phyloP scores from a whole-genome alignment of 73 alveolate genomes.

The Paramecium biaurelia region DNA sequence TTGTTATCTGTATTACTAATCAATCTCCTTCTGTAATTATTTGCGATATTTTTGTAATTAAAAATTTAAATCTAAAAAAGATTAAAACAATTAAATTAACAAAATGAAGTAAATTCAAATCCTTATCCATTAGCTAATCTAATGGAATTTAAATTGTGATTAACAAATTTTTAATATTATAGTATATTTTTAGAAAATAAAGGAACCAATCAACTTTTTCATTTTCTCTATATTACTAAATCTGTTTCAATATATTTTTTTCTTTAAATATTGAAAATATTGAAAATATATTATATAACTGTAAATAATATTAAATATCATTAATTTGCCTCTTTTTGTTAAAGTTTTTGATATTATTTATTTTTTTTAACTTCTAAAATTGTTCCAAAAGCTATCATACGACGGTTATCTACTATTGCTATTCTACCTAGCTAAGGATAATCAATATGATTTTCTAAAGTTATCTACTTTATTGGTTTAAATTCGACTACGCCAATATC shows the following conservation, averaged over 20 bases:
- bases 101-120: neutral
- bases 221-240: too few species aligned
- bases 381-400: neutral
- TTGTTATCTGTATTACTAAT: neutral
- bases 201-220: too few species aligned
- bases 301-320: neutral
- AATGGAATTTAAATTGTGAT: neutral
- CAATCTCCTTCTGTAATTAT: neutral
- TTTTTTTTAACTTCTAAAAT: neutral
- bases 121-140: neutral
- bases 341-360: neutral
- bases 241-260: too few species aligned
- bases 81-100: neutral
- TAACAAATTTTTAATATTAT: neutral
- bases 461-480: neutral
- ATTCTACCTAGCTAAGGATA: neutral
- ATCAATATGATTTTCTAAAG: neutral
- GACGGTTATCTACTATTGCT: neutral
- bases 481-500: neutral
- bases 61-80: neutral
- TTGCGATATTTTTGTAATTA: neutral
- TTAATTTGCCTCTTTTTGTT: neutral
- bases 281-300: too few species aligned
- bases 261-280: too few species aligned
- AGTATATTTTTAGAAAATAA: too few species aligned